phyloP scores from a whole-genome alignment of 768 basidiomycete species.

The Mycena latifolia region DNA sequence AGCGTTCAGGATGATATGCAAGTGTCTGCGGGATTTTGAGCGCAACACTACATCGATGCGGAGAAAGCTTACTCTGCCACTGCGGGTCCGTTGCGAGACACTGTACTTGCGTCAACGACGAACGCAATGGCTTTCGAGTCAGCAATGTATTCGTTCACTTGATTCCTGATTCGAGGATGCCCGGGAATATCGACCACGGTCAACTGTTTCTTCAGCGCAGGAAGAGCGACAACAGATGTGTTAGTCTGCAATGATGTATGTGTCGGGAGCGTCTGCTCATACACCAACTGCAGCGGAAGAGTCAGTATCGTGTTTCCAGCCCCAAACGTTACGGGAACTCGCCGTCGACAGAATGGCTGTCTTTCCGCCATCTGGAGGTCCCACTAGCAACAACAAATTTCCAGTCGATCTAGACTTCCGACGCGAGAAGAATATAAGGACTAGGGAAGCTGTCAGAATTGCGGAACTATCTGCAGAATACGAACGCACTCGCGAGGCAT shows the following conservation, averaged over 20 bases:
- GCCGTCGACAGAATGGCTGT: conserved; percentile 82
- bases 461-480: not conserved
- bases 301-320: conserved; percentile 17
- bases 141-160: conserved; percentile 74
- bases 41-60: conserved; percentile 11
- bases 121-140: conserved; percentile 79
- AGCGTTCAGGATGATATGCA: conserved; percentile 79
- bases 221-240: conserved; percentile 59
- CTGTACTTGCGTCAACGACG: conserved; percentile 82
- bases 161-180: conserved; percentile 84
- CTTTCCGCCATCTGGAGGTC: conserved; percentile 83
- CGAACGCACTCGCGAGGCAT: conserved; percentile 56
- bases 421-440: conserved; percentile 57
- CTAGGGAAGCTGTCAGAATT: conserved; percentile 42
- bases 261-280: conserved; percentile 72
- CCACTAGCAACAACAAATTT: conserved; percentile 79
- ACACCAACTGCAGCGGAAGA: conserved; percentile 65
- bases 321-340: conserved; percentile 42
- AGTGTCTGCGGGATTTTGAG: conserved; percentile 61
- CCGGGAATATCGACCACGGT: conserved; percentile 84
- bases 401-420: conserved; percentile 62
- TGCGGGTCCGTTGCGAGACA: conserved; percentile 79
- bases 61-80: conserved; percentile 79
- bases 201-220: conserved; percentile 56
- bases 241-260: conserved; percentile 87